Conservation (phyloP, 257 asterid genomes). For the Solanum piurae region DNA sequence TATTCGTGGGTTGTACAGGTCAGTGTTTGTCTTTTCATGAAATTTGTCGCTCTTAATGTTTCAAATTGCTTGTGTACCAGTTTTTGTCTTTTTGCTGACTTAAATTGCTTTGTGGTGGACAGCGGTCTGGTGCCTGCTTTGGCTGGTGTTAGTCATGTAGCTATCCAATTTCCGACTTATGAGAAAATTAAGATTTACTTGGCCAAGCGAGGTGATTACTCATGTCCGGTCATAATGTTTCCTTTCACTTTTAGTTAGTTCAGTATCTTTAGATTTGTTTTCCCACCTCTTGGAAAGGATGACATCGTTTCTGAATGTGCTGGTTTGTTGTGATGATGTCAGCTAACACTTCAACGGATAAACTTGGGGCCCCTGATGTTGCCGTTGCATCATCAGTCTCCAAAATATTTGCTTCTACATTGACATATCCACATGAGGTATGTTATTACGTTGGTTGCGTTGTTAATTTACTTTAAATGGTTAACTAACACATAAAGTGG, state of each 20-base stretch:
- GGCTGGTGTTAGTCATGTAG: constrained; percentile 91
- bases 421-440: constrained; percentile 98
- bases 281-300: background rate
- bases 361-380: constrained; percentile 63
- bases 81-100: background rate
- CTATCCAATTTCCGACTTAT: constrained; percentile 86
- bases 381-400: constrained; percentile 93
- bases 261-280: background rate
- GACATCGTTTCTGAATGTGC: background rate
- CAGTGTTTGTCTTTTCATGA: background rate
- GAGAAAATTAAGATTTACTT: constrained; percentile 73
- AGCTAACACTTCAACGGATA: constrained; percentile 65
- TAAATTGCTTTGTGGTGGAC: constrained; percentile 17
- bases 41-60: background rate
- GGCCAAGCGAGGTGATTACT: constrained; percentile 52
- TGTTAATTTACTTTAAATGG: background rate
- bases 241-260: background rate
- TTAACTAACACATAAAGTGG: background rate
- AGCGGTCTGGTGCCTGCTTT: constrained; percentile 98
- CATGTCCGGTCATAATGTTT: background rate
- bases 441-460: background rate
- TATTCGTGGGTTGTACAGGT: constrained; percentile 90
- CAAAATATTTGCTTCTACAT: constrained; percentile 81
- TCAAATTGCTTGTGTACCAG: background rate
- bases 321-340: constrained; percentile 14